Evolutionary conservation across 495 filamentous ascomycete genomes (phyloP).

Genomic region (Xylaria cubensis): DNA sequence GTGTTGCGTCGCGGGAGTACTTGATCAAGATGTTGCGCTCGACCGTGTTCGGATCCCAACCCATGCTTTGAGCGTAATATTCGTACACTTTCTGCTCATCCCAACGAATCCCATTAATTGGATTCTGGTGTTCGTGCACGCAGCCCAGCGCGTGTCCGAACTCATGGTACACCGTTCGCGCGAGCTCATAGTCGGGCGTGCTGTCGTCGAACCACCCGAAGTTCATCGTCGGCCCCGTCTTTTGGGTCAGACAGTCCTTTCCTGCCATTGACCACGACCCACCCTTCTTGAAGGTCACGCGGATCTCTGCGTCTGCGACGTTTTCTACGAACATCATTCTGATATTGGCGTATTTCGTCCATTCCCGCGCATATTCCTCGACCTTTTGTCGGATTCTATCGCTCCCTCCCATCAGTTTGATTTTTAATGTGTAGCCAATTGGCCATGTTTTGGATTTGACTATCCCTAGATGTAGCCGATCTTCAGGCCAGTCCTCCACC

Average conservation of each 20-base stretch:
- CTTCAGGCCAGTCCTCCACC: background rate
- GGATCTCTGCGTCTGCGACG: slow-evolving; percentile 4
- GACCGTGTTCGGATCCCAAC: background rate
- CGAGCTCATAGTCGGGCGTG: slow-evolving; percentile 27
- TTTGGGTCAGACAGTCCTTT: background rate
- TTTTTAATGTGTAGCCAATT: background rate
- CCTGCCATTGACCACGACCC: slow-evolving; percentile 16
- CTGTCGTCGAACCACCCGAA: slow-evolving; percentile 29
- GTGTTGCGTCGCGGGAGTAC: background rate
- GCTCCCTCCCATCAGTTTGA: slow-evolving; percentile 8
- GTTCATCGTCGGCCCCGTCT: slow-evolving; percentile 6
- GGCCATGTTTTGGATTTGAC: slow-evolving; percentile 11
- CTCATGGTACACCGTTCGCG: slow-evolving; percentile 34
- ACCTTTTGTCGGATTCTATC: slow-evolving; percentile 24
- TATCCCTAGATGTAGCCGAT: background rate
- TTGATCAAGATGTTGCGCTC: slow-evolving; percentile 3
- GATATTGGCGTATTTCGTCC: slow-evolving; percentile 32
- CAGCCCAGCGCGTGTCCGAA: slow-evolving; percentile 40
- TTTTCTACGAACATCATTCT: slow-evolving; percentile 30
- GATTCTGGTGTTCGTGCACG: slow-evolving; percentile 36
- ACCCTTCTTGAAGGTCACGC: slow-evolving; percentile 11
- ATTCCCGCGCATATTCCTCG: slow-evolving; percentile 28
- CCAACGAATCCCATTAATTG: slow-evolving; percentile 27
- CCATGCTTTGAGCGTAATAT: slow-evolving; percentile 1
- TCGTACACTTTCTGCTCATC: slow-evolving; percentile 29